Evolutionary conservation across 129 eudicot species (phyloP), one percentile per base, ranked within the genome.

Genomic region (Pulicaria dysenterica): DNA sequence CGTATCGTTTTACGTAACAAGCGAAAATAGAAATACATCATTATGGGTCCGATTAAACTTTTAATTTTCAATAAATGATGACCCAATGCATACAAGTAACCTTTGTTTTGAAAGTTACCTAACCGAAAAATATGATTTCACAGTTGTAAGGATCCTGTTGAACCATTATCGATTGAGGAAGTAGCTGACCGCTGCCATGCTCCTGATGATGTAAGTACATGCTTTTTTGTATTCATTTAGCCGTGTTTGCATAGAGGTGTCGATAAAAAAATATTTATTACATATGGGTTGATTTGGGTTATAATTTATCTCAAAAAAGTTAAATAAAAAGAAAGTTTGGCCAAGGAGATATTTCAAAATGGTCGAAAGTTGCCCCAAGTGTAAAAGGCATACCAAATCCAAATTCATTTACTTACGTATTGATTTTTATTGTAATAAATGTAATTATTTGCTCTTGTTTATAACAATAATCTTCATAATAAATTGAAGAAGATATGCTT

Each of bases 71-170:
- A 8, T 37, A 40, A 39, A 5, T 37, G 45, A 37, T 13, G 64
- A 58, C 19, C 3, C 15, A 4, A 3, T 19, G 66, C 24, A n/a
- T 36, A 37, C 6, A 59, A 12, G 68, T 41, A 16, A 39, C 67
- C 38, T 37, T 12, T 24, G 61, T 61, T 13, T 17, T 41, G 41
- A 15, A 16, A 15, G 6, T 15, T 42, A 56, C 7, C n/a, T 0
- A n/a, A 34, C 43, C 7, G 39, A 45, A 40, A 57, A 58, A 45
- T 58, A 16, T 49, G n/a, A 42, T 16, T 43, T 46, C 44, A 31
- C 87, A 95, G 99, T 80, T 95, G 97, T 77, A 88, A 88, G 84
- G 91, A 95, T 42, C 99, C 97, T n/a, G 89, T 91, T 65, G 99
- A 95, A 72, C 97, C 97, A 5, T 76, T 94, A 62, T 88, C 97